Percentiles rank a stretch among this genome's conserved stretches.
phyloP scores from a whole-genome alignment of 2,329 filamentous ascomycete genomes.

The Paramyrothecium roridum region DNA sequence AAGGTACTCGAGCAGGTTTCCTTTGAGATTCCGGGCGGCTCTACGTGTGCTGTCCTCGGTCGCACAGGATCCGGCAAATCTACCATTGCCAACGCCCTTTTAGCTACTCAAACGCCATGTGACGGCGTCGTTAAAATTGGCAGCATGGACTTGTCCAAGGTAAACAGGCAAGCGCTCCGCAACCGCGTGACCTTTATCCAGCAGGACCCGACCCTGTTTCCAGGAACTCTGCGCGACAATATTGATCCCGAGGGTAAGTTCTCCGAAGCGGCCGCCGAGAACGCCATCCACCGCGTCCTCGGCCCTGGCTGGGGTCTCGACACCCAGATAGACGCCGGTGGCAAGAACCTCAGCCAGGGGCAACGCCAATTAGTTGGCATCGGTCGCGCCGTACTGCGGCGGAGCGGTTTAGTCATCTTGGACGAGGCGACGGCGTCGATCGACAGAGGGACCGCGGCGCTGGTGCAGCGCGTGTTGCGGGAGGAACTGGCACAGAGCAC shows the following conservation, averaged over 20 bases:
- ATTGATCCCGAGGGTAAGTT: constrained; percentile 65
- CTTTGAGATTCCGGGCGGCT: constrained; percentile 66
- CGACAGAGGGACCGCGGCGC: constrained; percentile 54
- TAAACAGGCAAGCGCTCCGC: constrained; percentile 54
- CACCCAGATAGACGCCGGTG: constrained; percentile 55
- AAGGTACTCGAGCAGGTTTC: constrained; percentile 67
- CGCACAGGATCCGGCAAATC: constrained; percentile 87
- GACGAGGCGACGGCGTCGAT: constrained; percentile 65
- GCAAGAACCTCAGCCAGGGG: constrained; percentile 60
- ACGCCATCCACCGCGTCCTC: constrained; percentile 58
- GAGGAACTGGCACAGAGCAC: constrained; percentile 54
- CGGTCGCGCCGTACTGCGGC: constrained; percentile 55
- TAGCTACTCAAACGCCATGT: constrained; percentile 51
- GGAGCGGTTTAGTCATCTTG: constrained; percentile 59
- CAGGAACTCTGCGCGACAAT: constrained; percentile 58
- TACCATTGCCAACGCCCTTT: constrained; percentile 61
- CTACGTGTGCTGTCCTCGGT: constrained; percentile 68
- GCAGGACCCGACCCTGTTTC: constrained; percentile 61
- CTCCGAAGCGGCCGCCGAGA: constrained; percentile 46
- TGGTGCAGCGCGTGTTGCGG: constrained; percentile 55
- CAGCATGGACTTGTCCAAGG: constrained; percentile 44
- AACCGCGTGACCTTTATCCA: constrained; percentile 61
- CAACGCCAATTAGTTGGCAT: constrained; percentile 62
- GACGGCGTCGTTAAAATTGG: constrained; percentile 53
- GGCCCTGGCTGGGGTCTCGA: constrained; percentile 43